These are phyloP conservation scores for Patellaria atrata DNA, from an alignment of 495 filamentous ascomycete species.

Conservation along the genomic window DNA sequence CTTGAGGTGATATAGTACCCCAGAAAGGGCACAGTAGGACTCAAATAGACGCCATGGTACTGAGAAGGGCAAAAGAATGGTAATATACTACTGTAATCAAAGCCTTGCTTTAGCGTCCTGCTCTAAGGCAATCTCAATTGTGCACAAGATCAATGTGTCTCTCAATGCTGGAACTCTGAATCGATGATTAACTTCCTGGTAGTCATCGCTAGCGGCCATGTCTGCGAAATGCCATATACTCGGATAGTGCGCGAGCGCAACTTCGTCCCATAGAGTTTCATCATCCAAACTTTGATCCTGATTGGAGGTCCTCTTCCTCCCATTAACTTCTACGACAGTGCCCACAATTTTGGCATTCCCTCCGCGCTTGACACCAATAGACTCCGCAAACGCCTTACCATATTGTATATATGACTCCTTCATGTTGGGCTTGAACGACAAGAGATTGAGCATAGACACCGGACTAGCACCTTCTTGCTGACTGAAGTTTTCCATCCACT, in stretches of 20 bases:
- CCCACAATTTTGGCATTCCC: constrained; percentile 51
- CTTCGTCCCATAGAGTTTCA: constrained; percentile 36
- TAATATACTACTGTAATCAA: too few relatives aligned
- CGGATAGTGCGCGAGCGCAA: constrained; percentile 54
- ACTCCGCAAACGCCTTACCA: constrained; percentile 39
- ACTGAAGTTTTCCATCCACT: constrained; percentile 31
- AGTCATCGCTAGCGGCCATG: constrained; percentile 48
- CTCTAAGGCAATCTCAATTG: constrained; percentile 38
- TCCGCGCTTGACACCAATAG: constrained; percentile 38
- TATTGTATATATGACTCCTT: constrained; percentile 44
- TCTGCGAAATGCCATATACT: constrained; percentile 47
- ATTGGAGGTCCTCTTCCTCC: constrained; percentile 20
- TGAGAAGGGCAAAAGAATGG: too few relatives aligned
- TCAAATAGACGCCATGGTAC: too few relatives aligned
- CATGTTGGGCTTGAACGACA: constrained; percentile 40
- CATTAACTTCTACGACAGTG: constrained; percentile 31
- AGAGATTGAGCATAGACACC: constrained; percentile 55
- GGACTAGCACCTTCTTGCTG: constrained; percentile 28
- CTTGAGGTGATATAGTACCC: too few relatives aligned
- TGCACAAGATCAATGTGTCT: constrained; percentile 51
- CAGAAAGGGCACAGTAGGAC: too few relatives aligned
- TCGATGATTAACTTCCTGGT: constrained; percentile 46
- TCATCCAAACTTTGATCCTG: too few relatives aligned
- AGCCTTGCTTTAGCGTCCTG: too few relatives aligned
- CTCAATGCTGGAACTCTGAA: constrained; percentile 40